Percentiles rank a stretch among this genome's conserved stretches.
Evolutionary conservation across 192 early-diverging fungal species (phyloP).

Genomic region (Umbelopsis ramanniana): DNA sequence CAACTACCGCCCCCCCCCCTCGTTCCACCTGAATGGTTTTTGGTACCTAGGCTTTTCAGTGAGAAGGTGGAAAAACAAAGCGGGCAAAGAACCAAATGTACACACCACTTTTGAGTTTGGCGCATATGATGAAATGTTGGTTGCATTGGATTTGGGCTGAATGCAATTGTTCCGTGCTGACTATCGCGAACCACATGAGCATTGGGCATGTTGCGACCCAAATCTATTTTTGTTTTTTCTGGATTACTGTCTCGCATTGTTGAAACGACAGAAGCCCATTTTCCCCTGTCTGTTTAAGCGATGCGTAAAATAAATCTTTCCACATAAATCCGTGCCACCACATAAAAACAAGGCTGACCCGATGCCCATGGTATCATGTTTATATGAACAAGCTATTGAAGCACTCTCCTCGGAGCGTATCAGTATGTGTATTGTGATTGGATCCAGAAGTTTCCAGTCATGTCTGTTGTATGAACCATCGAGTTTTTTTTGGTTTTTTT

Average conservation of each 20-base stretch:
- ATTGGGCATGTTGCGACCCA: slow-evolving; percentile 7
- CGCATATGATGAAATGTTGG: slow-evolving; percentile 8
- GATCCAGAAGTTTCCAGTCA: too few species aligned
- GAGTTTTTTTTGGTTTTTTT: neutral
- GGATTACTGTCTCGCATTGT: slow-evolving; percentile 12
- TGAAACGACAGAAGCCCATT: slow-evolving; percentile 10
- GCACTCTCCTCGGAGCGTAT: too few species aligned
- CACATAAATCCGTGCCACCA: slow-evolving; percentile 20
- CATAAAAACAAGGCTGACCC: neutral
- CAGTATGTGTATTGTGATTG: too few species aligned
- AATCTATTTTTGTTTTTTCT: slow-evolving; percentile 19
- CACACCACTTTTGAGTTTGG: neutral
- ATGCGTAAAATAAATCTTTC: neutral
- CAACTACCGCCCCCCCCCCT: too few species aligned
- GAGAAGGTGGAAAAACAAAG: too few species aligned
- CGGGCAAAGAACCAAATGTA: too few species aligned
- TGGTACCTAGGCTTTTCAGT: too few species aligned
- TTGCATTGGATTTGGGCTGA: too few species aligned
- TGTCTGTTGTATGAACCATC: neutral
- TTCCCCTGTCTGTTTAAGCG: neutral
- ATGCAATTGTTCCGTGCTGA: neutral
- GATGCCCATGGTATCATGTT: neutral
- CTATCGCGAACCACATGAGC: slow-evolving; percentile 9
- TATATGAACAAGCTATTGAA: neutral
- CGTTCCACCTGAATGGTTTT: too few species aligned